Percentiles rank a stretch among this genome's conserved stretches.
These are phyloP conservation scores for Alternaria novae-zelandiae DNA, from an alignment of 2,329 filamentous ascomycete genomes.

Conservation along the genomic window DNA sequence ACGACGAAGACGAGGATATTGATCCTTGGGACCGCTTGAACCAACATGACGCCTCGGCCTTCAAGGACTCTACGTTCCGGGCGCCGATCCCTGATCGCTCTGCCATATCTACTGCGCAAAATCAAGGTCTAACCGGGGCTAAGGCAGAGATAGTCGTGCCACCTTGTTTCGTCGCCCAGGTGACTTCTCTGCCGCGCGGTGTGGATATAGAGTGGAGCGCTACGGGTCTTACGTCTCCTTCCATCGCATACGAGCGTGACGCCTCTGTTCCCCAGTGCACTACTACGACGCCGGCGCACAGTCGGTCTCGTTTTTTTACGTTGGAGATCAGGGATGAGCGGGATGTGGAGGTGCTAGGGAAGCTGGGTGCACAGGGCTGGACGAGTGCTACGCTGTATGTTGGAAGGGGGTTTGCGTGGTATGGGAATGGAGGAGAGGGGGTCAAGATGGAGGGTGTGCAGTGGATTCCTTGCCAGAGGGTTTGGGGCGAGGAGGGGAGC, in stretches of 20 bases:
- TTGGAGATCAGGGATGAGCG: conserved; percentile 15
- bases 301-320: conserved; percentile 17
- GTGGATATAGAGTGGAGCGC: conserved; percentile 87
- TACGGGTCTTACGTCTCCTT: conserved; percentile 57
- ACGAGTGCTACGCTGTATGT: conserved; percentile 33
- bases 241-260: not conserved
- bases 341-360: conserved; percentile 4
- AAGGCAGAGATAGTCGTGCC: conserved; percentile 50
- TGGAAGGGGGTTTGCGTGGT: conserved; percentile 10
- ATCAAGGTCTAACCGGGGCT: not conserved
- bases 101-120: not conserved
- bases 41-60: conserved; percentile 57
- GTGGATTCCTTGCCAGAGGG: conserved; percentile 41
- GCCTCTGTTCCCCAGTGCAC: not conserved
- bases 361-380: conserved; percentile 14
- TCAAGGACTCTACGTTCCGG: conserved; percentile 34
- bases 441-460: conserved; percentile 22
- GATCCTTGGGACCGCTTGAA: conserved; percentile 73
- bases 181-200: conserved; percentile 75
- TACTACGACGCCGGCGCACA: not conserved
- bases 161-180: conserved; percentile 76
- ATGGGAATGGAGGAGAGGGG: not conserved
- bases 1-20: conserved; percentile 50
- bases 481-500: conserved; percentile 37
- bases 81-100: conserved; percentile 52